Evolutionary conservation across 164 flowering plant species (phyloP).

Genomic region (Magnolia officinalis): DNA sequence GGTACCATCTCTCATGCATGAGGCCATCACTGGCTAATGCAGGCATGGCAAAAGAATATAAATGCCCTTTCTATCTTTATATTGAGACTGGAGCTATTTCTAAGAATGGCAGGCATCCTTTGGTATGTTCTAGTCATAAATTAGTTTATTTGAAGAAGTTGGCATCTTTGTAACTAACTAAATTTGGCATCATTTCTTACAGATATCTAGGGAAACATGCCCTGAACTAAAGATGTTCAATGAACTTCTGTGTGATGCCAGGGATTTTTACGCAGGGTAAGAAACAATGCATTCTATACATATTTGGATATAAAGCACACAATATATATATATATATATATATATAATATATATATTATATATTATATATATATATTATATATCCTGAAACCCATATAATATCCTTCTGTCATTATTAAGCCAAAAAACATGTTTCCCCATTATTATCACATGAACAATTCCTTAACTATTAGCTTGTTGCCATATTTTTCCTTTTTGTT

Average conservation of each 20-base stretch:
- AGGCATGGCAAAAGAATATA: conserved; percentile 16
- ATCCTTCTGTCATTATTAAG: neutral
- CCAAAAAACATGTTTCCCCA: neutral
- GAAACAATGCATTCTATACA: neutral
- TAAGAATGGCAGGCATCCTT: conserved; percentile 28
- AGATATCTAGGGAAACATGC: conserved; percentile 46
- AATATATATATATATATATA: too few relatives aligned
- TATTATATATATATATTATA: too few relatives aligned
- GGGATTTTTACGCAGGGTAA: conserved; percentile 56
- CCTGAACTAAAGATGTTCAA: conserved; percentile 43
- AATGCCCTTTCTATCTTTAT: conserved; percentile 56
- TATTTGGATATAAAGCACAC: neutral
- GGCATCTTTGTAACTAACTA: conserved; percentile 1
- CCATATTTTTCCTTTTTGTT: too few relatives aligned
- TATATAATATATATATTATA: too few relatives aligned
- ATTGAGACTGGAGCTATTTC: conserved; percentile 33
- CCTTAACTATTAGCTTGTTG: too few relatives aligned
- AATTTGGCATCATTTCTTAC: conserved; percentile 11
- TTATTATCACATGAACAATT: too few relatives aligned
- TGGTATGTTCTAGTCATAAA: conserved; percentile 35
- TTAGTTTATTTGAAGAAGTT: neutral
- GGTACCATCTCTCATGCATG: conserved; percentile 66
- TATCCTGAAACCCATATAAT: neutral
- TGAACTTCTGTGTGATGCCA: conserved; percentile 46
- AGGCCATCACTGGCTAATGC: conserved; percentile 19